Conservation (phyloP, 179 eudicot genomes). For the Pouteria campechiana region DNA sequence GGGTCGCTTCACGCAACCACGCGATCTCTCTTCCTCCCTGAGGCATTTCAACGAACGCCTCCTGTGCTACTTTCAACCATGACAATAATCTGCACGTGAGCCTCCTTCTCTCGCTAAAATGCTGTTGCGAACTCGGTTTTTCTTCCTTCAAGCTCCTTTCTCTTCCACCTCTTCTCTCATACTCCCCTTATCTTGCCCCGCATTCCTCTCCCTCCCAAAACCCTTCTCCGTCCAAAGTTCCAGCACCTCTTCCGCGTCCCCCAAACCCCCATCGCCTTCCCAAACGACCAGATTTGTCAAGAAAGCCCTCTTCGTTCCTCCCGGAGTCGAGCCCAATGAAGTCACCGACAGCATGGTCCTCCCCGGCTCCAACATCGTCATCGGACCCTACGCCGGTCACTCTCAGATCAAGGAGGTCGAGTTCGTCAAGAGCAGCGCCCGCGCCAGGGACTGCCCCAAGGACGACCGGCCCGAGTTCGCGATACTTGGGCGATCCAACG, state of each 20-base stretch:
- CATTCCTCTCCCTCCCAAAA: conserved; percentile 3
- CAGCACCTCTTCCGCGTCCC: conserved; percentile 17
- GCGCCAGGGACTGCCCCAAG: conserved; percentile 67
- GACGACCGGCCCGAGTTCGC: conserved; percentile 81
- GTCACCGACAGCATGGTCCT: conserved; percentile 55
- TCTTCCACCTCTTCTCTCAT: not conserved
- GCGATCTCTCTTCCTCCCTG: no score
- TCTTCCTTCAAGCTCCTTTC: no score
- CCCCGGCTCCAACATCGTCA: conserved; percentile 74
- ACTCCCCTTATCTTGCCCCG: conserved; percentile 5
- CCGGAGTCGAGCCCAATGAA: conserved; percentile 62
- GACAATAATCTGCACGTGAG: no score
- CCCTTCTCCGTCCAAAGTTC: conserved; percentile 2
- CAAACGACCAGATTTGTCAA: conserved; percentile 23
- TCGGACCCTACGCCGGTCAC: conserved; percentile 83
- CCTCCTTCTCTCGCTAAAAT: no score
- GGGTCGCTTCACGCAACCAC: no score
- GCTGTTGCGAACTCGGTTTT: no score
- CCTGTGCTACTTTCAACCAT: no score
- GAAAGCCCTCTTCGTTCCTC: conserved; percentile 64
- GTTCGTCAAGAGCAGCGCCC: conserved; percentile 64
- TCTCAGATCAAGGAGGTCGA: conserved; percentile 72
- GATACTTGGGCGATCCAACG: conserved; percentile 87
- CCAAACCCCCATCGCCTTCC: conserved; percentile 6
- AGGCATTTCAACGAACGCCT: no score